Percentiles rank a stretch among this genome's conserved stretches.
phyloP scores from a whole-genome alignment of 2,329 filamentous ascomycete genomes.

The Colletotrichum shisoi region DNA sequence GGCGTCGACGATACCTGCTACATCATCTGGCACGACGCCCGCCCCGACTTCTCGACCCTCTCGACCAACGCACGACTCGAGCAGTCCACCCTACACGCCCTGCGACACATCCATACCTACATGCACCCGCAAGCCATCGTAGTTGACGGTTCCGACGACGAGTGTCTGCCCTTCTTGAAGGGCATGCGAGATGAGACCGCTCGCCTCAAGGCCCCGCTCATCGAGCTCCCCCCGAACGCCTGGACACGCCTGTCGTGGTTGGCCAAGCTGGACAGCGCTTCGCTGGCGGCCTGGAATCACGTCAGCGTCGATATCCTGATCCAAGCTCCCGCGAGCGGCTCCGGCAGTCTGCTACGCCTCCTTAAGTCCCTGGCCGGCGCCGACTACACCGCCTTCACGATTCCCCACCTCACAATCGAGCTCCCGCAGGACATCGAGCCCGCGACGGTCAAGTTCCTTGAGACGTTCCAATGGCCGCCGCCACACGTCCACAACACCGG shows the following conservation, averaged over 20 bases:
- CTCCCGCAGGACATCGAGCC: constrained; percentile 75
- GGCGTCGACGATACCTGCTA: constrained; percentile 76
- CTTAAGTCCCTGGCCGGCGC: constrained; percentile 77
- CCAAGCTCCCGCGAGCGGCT: constrained; percentile 73
- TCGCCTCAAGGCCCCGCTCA: constrained; percentile 66
- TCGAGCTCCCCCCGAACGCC: constrained; percentile 74
- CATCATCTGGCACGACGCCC: constrained; percentile 73
- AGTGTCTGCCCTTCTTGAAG: constrained; percentile 73
- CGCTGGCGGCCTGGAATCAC: constrained; percentile 79
- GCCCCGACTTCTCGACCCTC: constrained; percentile 73
- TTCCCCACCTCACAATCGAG: constrained; percentile 84
- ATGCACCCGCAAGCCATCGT: constrained; percentile 81
- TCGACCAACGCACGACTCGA: constrained; percentile 77
- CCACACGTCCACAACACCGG: constrained; percentile 45
- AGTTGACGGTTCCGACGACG: constrained; percentile 70
- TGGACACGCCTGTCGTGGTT: constrained; percentile 77
- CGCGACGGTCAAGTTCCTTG: constrained; percentile 68
- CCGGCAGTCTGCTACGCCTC: constrained; percentile 78
- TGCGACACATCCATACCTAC: constrained; percentile 75
- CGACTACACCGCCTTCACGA: constrained; percentile 74
- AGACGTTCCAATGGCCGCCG: constrained; percentile 73
- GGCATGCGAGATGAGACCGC: constrained; percentile 65
- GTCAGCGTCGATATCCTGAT: constrained; percentile 83
- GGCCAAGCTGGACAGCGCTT: constrained; percentile 75
- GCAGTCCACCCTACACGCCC: constrained; percentile 67